A percentile compares a stretch with the other conserved stretches of the same genome.
These are phyloP conservation scores for Talaromyces trachyspermus DNA, from an alignment of 495 filamentous ascomycete species.

Conservation along the genomic window DNA sequence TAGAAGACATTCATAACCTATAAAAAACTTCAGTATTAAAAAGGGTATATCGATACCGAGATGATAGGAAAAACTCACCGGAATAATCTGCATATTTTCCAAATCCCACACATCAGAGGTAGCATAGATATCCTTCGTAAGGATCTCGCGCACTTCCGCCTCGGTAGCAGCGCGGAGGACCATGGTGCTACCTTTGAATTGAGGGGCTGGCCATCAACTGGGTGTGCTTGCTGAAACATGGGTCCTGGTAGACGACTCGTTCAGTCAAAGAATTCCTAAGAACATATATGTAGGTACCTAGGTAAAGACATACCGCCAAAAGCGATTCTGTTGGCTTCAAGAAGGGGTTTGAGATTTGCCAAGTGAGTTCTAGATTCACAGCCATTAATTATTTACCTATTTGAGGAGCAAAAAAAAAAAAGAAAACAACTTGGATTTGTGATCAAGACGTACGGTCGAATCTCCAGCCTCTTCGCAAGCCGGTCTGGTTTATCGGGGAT, in stretches of 20 bases:
- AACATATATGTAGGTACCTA: neutral
- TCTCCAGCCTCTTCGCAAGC: conserved; percentile 60
- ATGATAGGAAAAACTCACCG: conserved; percentile 17
- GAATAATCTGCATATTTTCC: conserved; percentile 50
- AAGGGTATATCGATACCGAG: neutral
- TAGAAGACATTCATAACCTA: neutral
- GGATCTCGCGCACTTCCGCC: conserved; percentile 56
- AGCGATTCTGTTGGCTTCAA: conserved; percentile 26
- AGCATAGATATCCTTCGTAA: conserved; percentile 64
- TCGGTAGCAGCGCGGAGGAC: conserved; percentile 50
- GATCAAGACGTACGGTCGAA: conserved; percentile 54
- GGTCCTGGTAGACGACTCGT: conserved; percentile 40
- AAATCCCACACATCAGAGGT: conserved; percentile 70
- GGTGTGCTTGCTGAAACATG: conserved; percentile 50
- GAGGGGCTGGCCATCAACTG: conserved; percentile 48
- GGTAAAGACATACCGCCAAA: conserved; percentile 29
- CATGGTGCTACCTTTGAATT: conserved; percentile 59
- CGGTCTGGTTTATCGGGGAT: conserved; percentile 66
- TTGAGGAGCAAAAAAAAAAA: neutral
- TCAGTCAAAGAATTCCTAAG: neutral
- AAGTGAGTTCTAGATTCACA: conserved; percentile 13
- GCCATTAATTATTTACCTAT: too few species aligned
- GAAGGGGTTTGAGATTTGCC: conserved; percentile 27
- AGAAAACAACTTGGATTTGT: conserved; percentile 1
- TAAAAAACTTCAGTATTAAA: neutral